Evolutionary conservation across 805 yeast species (phyloP), one percentile per base, ranked within the genome.

Genomic region (Kuraishia hungarica): DNA sequence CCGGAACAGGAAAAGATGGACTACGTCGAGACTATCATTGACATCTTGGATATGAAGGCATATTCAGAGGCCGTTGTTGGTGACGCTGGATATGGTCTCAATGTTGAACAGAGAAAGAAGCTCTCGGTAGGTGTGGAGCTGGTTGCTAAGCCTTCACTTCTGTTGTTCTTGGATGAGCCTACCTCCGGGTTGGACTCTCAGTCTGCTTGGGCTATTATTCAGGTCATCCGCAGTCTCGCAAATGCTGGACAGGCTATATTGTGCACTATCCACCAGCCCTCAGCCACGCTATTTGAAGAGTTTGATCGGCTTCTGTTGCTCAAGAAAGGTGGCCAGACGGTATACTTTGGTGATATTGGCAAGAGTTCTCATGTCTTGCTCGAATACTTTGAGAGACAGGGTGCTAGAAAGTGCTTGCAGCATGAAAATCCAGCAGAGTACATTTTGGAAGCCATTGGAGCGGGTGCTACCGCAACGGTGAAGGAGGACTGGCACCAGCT

Each of bases 371-470:
- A 58, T 23, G 68, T 70, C 2, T 61, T 79, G 64, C 68, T 78
- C 39, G 63, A 74, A 51, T 79, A 79, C 63, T 79, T 79, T 59
- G 82, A 77, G 62, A 64, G 62, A 19, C 62, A 75, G 58, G 82
- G 96, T 39, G 90, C 92, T 48, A 79, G 84, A 57, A 75, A 78
- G 54, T 87, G 94, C 73, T 75, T 72, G 39, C 67, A 67, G 13
- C 69, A 72, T 43, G 90, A 83, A 55, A 86, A 86, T 60, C 91
- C 92, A 23, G 91, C 91, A 39, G 92, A 86, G 68, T 86, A 85
- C 72, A 83, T 86, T 69, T 71, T 86, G 61, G 84, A 84, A 58
- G 82, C 82, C 56, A 84, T 87, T 67, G 93, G 93, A 57, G 92
- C 93, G 39, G 92, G 89, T 65, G 90, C 93, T 2, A 85, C 89